Evolutionary conservation across 495 filamentous ascomycete species (phyloP), one percentile per base, ranked within the genome.

Genomic region (Aspergillus sclerotioniger): DNA sequence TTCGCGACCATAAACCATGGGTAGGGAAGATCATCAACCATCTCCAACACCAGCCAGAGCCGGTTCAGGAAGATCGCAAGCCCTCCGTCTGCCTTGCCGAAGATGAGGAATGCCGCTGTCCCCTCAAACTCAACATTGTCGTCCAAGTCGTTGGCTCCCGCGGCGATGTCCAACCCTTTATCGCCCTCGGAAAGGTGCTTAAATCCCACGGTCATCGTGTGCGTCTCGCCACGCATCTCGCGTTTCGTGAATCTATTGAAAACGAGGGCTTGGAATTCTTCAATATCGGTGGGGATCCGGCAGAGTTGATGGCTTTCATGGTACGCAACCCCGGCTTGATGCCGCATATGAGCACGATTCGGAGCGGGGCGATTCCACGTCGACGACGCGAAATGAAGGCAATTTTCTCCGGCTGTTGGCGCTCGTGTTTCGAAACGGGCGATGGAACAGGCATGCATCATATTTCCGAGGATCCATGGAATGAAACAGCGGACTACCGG

Each of bases 241-340:
- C 80, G 12, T 94, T 94, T 64, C 77, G 85, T 59, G 70, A 82
- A 4, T 87, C 89, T 54, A 82, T 92, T 19, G 74, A 82, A 53
- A 81, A 87, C n/a, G 82, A 84, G 64, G 86, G 83, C 0, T 72
- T 92, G 5, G 90, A 92, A 66, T 92, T 91, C 70, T 93, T 91
- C 72, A 81, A 72, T 46, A 90, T 92, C 35, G 89, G 90, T 10
- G 90, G 90, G 29, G 87, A 92, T 66, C 90, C 90, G 15, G 78
- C 84, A 1, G 84, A 90, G 63, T 79, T 94, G 21, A 94, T 94
- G 90, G 83, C 87, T 3, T 92, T 89, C 62, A 91, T 92, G 90
- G 89, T 92, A 19, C 90, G 90, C 66, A 90, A 94, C 69, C 87
- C 89, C 12, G 87, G 90, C 1, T 75, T 94, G 54, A 86, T 92